phyloP scores from a whole-genome alignment of 2,329 filamentous ascomycete species.

The Aspergillus fumigatiaffinis region DNA sequence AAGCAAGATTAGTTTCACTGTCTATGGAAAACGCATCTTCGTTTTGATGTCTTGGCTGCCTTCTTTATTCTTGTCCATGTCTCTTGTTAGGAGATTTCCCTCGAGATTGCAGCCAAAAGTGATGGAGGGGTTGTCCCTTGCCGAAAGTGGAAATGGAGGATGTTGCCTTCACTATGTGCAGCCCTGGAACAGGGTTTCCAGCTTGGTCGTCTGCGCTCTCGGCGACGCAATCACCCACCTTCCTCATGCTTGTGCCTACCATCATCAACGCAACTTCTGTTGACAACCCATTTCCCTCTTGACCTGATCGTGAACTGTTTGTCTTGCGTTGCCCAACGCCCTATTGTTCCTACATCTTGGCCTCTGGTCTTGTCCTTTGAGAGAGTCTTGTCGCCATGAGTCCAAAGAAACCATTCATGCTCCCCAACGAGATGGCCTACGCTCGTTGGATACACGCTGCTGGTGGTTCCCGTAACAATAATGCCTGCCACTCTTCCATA shows the following conservation, averaged over 20 bases:
- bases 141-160: not conserved
- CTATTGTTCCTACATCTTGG: not conserved
- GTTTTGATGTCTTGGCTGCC: not conserved
- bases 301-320: not conserved
- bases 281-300: not conserved
- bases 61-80: not conserved
- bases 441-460: conserved; percentile 12
- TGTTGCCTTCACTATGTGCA: not conserved
- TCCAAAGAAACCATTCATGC: conserved; percentile 12
- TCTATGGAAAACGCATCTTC: not conserved
- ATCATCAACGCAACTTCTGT: not conserved
- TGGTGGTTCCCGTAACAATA: conserved; percentile 8
- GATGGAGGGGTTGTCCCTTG: not conserved
- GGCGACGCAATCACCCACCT: not conserved
- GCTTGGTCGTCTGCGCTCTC: not conserved
- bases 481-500: conserved; percentile 18
- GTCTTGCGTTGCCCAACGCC: not conserved
- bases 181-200: not conserved
- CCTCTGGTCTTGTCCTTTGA: not conserved
- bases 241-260: not conserved
- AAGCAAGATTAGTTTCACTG: not conserved
- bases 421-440: conserved; percentile 15
- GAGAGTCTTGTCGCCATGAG: conserved; percentile 3
- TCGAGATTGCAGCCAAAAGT: not conserved
- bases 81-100: not conserved